Evolutionary conservation across 2,329 filamentous ascomycete species (phyloP), one percentile per base, ranked within the genome.

Genomic region (Aspergillus chevalieri): DNA sequence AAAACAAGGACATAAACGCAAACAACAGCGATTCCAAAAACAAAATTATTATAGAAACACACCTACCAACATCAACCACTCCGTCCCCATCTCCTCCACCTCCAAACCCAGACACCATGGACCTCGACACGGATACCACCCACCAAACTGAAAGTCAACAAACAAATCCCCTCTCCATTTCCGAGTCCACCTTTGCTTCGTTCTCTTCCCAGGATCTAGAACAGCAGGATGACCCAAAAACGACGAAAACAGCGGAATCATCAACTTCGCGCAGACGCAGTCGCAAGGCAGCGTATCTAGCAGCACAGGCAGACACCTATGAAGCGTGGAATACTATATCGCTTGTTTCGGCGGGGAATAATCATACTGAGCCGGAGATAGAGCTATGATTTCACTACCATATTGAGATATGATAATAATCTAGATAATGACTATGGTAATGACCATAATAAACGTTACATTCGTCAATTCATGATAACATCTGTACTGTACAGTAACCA

Each of bases 341-440:
- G 3, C 58, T 78, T 24, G 61, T 75, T 26, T 77, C 74, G 22
- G 65, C 68, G 5, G 65, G 67, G 2, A 65, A 70, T 55, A 73
- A 73, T 51, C 72, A 76, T 59, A 62, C 64, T 0, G 60, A 69
- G 47, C 61, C 66, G 44, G 74, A 76, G 51, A 48, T 67, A 47
- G 74, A 76, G 54, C 51, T 76, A 30, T 75, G 47, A 58, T 26
- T 39, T 22, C 7, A 5, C n/a, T 45, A 26, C 28, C 36, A n/a
- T 26, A 34, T 3, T 33, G 22, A n/a, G n/a, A 28, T 15, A 26
- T 36, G n/a, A 36, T 15, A 8, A 36, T 36, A 15, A 36, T 10
- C 8, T 26, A 26, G 24, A 36, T 36, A 36, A 36, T 14, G 33
- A 4, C 33, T 26, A 26, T 26, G 8, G 4, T 26, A 26, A 30